Evolutionary conservation across 2,329 filamentous ascomycete species (phyloP).

Genomic region (Aspergillus sp.): DNA sequence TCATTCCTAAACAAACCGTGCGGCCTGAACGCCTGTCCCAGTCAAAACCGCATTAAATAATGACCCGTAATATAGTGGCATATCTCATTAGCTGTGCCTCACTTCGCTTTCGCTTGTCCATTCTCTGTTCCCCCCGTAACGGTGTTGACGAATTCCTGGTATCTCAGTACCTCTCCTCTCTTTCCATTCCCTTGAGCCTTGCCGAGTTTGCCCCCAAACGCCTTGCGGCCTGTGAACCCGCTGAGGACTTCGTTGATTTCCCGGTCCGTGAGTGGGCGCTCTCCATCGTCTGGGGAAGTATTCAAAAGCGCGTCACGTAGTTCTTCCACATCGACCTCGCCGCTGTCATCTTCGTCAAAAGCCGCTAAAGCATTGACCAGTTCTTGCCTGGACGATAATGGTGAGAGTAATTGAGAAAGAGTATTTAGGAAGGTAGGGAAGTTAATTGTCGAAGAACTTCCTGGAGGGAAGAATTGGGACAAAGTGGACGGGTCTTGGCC

Average conservation of each 20-base stretch:
- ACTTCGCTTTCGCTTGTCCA: conserved; percentile 25
- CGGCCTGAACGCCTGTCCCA: background rate
- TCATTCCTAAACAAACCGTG: conserved; percentile 3
- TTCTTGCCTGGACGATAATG: conserved; percentile 75
- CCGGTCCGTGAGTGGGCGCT: conserved; percentile 60
- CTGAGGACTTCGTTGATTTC: conserved; percentile 87
- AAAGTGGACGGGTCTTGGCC: conserved; percentile 76
- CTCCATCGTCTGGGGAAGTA: conserved; percentile 74
- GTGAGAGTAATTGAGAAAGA: conserved; percentile 70
- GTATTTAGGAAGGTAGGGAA: conserved; percentile 84
- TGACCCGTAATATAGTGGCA: background rate
- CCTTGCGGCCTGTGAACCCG: conserved; percentile 80
- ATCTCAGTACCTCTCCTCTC: conserved; percentile 86
- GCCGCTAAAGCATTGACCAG: conserved; percentile 88
- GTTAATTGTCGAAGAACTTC: conserved; percentile 69
- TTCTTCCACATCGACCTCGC: conserved; percentile 82
- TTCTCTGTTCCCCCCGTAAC: conserved; percentile 56
- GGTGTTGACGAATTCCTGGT: conserved; percentile 83
- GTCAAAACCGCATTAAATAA: background rate
- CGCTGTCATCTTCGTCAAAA: conserved; percentile 93
- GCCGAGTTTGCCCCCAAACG: conserved; percentile 64
- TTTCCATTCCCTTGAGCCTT: conserved; percentile 54
- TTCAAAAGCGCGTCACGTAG: conserved; percentile 79
- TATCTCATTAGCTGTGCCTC: background rate
- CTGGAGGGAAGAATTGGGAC: conserved; percentile 78